Evolutionary conservation across 345 rosid species (phyloP).

Genomic region (Lenwebbia sp.): DNA sequence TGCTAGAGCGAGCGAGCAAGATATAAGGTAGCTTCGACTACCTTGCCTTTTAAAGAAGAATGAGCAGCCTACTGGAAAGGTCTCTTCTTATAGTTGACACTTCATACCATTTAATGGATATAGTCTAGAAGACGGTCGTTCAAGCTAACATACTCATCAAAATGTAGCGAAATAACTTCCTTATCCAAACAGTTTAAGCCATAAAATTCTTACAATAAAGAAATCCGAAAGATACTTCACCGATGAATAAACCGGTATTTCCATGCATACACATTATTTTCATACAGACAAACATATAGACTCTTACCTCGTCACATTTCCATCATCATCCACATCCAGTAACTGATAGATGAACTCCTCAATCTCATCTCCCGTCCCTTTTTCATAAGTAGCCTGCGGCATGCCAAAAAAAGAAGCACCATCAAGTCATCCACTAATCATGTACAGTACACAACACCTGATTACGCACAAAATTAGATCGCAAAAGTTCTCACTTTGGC

Average conservation of each 20-base stretch:
- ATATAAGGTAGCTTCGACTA: neutral
- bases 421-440: neutral
- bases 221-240: neutral
- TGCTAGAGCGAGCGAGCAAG: neutral
- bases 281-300: neutral
- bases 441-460: neutral
- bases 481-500: slow-evolving; percentile 46
- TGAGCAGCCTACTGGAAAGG: neutral
- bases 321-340: slow-evolving; percentile 57
- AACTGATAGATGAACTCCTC: slow-evolving; percentile 71
- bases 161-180: neutral
- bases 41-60: neutral
- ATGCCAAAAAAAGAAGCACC: neutral
- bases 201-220: neutral
- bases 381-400: slow-evolving; percentile 64
- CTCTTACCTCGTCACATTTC: slow-evolving; percentile 44
- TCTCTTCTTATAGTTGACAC: neutral
- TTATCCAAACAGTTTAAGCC: neutral
- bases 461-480: neutral
- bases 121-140: neutral
- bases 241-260: neutral
- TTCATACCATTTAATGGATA: neutral
- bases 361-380: slow-evolving; percentile 75
- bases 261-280: neutral
- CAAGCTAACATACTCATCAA: neutral